Base-by-base conservation (phyloP, 257 asterid genomes). In the Galeopsis tetrahit region DNA sequence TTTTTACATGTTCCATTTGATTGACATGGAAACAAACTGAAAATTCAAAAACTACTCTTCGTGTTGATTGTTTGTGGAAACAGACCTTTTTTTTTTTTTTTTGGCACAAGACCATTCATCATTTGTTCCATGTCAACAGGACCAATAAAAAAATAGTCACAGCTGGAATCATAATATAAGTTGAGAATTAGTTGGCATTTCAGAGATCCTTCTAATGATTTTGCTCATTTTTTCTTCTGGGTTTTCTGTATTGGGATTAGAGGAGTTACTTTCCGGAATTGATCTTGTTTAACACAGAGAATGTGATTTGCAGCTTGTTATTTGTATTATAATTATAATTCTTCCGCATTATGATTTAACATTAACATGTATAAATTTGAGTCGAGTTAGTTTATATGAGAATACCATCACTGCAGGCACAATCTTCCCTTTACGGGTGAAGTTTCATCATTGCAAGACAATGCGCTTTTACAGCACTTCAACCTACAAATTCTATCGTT, bases 391-490 rank as follows among this genome's bases (percentile, higher is more conserved):
- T 64, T 58, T 66, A 14, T 40, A 60, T 11, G 36, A 42, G 36
- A 44, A 62, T 44, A 0, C 49, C 13, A 46, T 42, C 38, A 13
- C 68, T 81, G 82, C 89, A 89, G 97, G 82, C 75, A 52, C 83
- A 87, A 76, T 96, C 96, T 66, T 92, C 86, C 84, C 79, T 21
- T 92, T 78, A 79, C 78, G 43, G 93, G 97, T 57, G 84, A 80
- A 51, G 88, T 89, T 68, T 73, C 69, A 28, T 89, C 96, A 31
- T 56, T 83, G 68, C 86, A 80, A 77, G 96, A 92, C 77, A 69
- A 66, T 59, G 82, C 51, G 72, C 63, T 76, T 21, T 21, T 21
- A 21, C 28, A 21, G 43, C 61, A 60, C 21, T 96, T 28, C 86
- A 79, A 64, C 85, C 87, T 53, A 73, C 78, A 21, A 91, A 82